These are phyloP conservation scores for Candida quercuum DNA, from an alignment of 805 yeast species.

Conservation along the genomic window DNA sequence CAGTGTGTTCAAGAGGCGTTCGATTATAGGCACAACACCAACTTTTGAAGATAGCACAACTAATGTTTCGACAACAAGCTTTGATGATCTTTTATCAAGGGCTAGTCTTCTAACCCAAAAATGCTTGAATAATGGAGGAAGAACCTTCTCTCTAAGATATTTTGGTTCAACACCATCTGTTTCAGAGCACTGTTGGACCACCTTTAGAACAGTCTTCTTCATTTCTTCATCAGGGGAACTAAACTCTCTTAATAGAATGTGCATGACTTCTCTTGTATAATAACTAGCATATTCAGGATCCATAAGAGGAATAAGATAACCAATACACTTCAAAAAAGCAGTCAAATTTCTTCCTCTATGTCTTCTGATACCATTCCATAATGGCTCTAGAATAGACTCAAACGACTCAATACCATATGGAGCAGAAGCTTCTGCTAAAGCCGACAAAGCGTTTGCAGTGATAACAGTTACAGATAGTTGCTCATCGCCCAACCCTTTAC, in stretches of 20 bases:
- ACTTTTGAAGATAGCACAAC: slow-evolving; percentile 58
- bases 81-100: slow-evolving; percentile 50
- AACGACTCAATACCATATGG: slow-evolving; percentile 93
- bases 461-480: slow-evolving; percentile 60
- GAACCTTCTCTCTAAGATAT: slow-evolving; percentile 45
- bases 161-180: slow-evolving; percentile 50
- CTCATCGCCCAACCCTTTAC: slow-evolving; percentile 58
- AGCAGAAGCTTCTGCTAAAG: slow-evolving; percentile 72
- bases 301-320: slow-evolving; percentile 81
- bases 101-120: slow-evolving; percentile 88
- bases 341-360: slow-evolving; percentile 79
- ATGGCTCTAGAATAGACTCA: slow-evolving; percentile 59
- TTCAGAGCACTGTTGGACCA: slow-evolving; percentile 60
- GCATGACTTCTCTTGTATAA: slow-evolving; percentile 71
- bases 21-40: slow-evolving; percentile 59
- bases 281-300: slow-evolving; percentile 73
- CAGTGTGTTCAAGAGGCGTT: slow-evolving; percentile 48
- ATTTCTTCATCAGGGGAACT: slow-evolving; percentile 83
- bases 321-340: slow-evolving; percentile 71
- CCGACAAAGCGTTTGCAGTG: slow-evolving; percentile 66
- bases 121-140: slow-evolving; percentile 55
- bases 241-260: slow-evolving; percentile 65
- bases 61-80: slow-evolving; percentile 69
- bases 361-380: slow-evolving; percentile 73
- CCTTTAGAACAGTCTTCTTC: slow-evolving; percentile 65